These are phyloP conservation scores for Penicillium sp. DNA, from an alignment of 2,329 filamentous ascomycete species.

Conservation along the genomic window DNA sequence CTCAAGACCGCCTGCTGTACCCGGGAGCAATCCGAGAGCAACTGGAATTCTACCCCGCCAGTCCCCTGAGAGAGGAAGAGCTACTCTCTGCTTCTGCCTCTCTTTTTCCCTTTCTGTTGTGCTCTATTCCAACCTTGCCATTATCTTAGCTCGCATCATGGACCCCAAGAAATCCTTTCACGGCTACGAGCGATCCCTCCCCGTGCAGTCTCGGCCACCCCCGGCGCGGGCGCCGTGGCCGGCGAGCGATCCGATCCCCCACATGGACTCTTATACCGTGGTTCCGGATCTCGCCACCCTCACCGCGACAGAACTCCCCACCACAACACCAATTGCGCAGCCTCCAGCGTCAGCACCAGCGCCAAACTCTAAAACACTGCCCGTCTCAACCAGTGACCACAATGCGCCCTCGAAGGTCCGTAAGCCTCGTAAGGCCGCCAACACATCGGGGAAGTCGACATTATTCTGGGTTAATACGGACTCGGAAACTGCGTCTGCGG, in stretches of 20 bases:
- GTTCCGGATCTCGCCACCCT: slow-evolving; percentile 3
- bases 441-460: slow-evolving; percentile 34
- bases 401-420: slow-evolving; percentile 32
- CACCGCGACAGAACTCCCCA: background rate
- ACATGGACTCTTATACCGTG: slow-evolving; percentile 12
- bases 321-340: background rate
- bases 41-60: slow-evolving; percentile 13
- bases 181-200: slow-evolving; percentile 29
- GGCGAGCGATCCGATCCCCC: slow-evolving; percentile 16
- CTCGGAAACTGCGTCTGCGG: slow-evolving; percentile 36
- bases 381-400: slow-evolving; percentile 6
- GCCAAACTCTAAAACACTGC: background rate
- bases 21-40: background rate
- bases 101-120: background rate
- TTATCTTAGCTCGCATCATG: slow-evolving; percentile 21
- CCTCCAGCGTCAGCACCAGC: slow-evolving; percentile 6
- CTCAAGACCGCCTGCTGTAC: background rate
- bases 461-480: slow-evolving; percentile 44
- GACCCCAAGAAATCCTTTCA: slow-evolving; percentile 31
- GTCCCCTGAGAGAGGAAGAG: slow-evolving; percentile 2
- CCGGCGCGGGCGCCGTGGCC: slow-evolving; percentile 16
- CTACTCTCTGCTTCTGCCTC: background rate
- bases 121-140: background rate
- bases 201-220: slow-evolving; percentile 28
- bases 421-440: slow-evolving; percentile 35